Evolutionary conservation across 371 early-diverging fungal genomes (phyloP), one percentile per base, ranked within the genome.

Genomic region (Basidiobolus heterosporus): DNA sequence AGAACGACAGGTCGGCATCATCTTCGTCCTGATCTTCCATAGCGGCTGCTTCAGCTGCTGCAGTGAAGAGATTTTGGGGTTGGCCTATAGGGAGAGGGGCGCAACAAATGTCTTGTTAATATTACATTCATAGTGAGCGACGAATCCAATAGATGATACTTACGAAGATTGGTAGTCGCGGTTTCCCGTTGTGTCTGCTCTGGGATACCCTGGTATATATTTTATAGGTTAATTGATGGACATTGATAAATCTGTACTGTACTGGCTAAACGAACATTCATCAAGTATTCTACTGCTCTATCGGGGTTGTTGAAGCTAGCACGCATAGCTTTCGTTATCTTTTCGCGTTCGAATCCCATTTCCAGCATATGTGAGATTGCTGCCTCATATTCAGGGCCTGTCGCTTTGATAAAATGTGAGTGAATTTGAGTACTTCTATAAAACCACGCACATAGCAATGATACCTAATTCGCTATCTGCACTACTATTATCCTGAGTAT

Each of bases 281-380:
- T 77, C 48, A 96, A 66, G 59, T 94, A 96, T 62, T 96, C 97
- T 5, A 86, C 92, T 22, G 97, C 97, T 49, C 97, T 73, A 57
- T 92, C 92, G 3, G 97, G 91, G 59, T 96, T 95, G 64, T 93
- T 93, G 62, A 82, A 95, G 54, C 89, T 88, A 14, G 95, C 94
- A 35, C 91, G 77, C 82, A 96, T 87, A 21, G 95, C 95, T 47
- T 66, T 62, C 41, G 77, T 74, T 51, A 89, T 85, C 56, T 90
- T 75, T 11, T 85, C 85, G 45, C 88, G 76, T 47, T 80, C 74
- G 63, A 85, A 96, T 4, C 97, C 97, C 91, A 96, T 90, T 49
- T 93, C 93, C 57, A 91, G 69, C 77, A 96, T 80, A 57, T 82
- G 84, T 41, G 70, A 61, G 38, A 93, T 72, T 15, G 86, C 87